Percentiles rank a stretch among this genome's conserved stretches.
Evolutionary conservation across 208 protist genomes (phyloP).

Genomic region (Trypanosoma theileri): DNA sequence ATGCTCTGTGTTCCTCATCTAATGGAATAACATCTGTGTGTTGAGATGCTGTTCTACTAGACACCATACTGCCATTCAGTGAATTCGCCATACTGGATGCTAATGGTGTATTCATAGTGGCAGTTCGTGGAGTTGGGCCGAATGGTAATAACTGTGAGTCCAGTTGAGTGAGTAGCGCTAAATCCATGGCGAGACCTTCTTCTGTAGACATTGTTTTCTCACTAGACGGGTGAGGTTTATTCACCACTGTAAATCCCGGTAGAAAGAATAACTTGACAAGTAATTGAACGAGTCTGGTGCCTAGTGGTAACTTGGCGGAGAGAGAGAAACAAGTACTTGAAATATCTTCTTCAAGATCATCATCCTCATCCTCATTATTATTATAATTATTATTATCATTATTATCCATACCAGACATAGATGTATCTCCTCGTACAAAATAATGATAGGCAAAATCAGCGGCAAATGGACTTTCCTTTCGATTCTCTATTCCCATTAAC

Average conservation of each 20-base stretch:
- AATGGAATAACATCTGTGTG: neutral
- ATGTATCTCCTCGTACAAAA: constrained; percentile 23
- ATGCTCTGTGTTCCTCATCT: constrained; percentile 5
- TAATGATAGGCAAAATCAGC: constrained; percentile 31
- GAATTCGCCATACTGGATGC: no score
- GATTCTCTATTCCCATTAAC: neutral
- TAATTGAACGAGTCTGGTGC: constrained; percentile 7
- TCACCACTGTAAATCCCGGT: constrained; percentile 1
- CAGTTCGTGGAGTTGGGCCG: no score
- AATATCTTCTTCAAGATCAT: neutral
- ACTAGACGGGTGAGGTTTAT: neutral
- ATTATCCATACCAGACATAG: neutral
- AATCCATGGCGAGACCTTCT: neutral
- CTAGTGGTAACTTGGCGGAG: neutral
- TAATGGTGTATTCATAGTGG: no score
- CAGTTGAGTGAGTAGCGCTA: neutral
- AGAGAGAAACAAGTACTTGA: neutral
- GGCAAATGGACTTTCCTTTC: constrained; percentile 25
- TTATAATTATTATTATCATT: neutral
- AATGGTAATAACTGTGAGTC: neutral
- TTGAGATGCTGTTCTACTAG: no score
- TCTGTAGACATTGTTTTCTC: neutral
- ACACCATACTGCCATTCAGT: no score
- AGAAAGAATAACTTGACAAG: constrained; percentile 22
- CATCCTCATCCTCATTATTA: neutral